Base-by-base conservation (phyloP, 257 asterid species). In the Fraxinus pennsylvanica region DNA sequence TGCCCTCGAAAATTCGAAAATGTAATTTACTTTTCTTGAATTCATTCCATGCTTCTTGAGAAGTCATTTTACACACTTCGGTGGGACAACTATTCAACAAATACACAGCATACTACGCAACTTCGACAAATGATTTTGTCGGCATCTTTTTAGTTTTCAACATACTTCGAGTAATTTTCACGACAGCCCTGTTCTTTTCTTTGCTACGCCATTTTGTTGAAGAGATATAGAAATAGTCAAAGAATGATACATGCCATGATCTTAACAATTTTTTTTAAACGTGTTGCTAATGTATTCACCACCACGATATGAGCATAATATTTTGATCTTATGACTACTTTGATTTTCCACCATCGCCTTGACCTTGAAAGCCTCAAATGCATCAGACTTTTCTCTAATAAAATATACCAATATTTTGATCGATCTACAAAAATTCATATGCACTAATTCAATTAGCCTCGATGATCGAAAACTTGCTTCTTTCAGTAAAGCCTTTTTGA, bases 11-110 rank as follows among this genome's bases (percentile, higher is more conserved):
- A 0, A 69, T 33, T 38, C 36, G 29, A 5, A 50, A 32, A 36
- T 69, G 65, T 2, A n/a, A 22, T 36, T 5, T 36, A 14, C 72
- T 21, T 0, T 35, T 45, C 47, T 41, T 30, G 25, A 22, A 50
- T 50, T 29, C 71, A 59, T 50, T 15, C 76, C 41, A 70, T 30
- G 54, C 76, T 36, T 78, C 63, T n/a, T 78, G n/a, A 5, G 39
- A 41, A 35, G 71, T 54, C 10, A 54, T 54, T 17, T n/a, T 19
- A 2, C 27, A 54, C 9, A 6, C 27, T 57, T 57, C 6, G 27
- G 27, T 57, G 5, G 66, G 66, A 57, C 27, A 57, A 1, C 4
- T 1, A 57, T 5, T n/a, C 66, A 57, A 57, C 29, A 57, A 57
- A n/a, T 19, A 57, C 10, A 57, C 29, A n/a, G 27, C 27, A n/a